Conservation (phyloP, 2,329 filamentous ascomycete genomes). For the Endothia cerciana region DNA sequence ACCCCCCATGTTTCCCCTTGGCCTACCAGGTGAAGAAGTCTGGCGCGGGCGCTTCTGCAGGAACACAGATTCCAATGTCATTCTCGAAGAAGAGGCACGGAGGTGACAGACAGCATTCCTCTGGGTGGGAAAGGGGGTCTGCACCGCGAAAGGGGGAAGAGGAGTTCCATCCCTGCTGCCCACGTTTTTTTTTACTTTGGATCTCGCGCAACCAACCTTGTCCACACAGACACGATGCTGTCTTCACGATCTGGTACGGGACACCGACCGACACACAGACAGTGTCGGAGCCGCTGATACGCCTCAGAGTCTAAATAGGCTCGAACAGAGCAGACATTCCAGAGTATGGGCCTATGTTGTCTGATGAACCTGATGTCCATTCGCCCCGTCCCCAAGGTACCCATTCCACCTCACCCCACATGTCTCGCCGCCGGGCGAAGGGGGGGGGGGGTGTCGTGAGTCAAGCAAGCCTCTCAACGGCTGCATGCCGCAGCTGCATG, state of each 20-base stretch:
- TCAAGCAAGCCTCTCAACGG: background rate
- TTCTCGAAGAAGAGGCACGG: background rate
- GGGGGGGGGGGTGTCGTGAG: background rate
- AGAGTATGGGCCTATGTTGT: background rate
- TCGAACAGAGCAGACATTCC: background rate
- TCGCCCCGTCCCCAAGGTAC: no score
- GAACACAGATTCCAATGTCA: constrained; percentile 16
- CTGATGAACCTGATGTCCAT: background rate
- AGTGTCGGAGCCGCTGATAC: no score
- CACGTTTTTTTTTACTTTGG: constrained; percentile 1
- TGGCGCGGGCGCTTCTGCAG: constrained; percentile 23
- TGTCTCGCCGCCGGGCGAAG: constrained; percentile 3
- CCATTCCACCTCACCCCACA: background rate
- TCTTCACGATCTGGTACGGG: background rate
- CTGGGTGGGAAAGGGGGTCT: constrained; percentile 9
- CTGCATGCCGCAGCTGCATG: constrained; percentile 14
- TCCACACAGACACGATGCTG: background rate
- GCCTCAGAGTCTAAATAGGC: no score
- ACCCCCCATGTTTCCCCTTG: background rate
- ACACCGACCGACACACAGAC: background rate
- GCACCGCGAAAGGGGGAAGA: constrained; percentile 23
- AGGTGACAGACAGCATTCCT: background rate
- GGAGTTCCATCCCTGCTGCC: constrained; percentile 5
- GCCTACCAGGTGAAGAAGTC: constrained; percentile 9
- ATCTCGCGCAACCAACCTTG: constrained; percentile 1